These are phyloP conservation scores for Rhizoclosmatium sp. DNA, from an alignment of 192 early-diverging fungal genomes.

Conservation along the genomic window DNA sequence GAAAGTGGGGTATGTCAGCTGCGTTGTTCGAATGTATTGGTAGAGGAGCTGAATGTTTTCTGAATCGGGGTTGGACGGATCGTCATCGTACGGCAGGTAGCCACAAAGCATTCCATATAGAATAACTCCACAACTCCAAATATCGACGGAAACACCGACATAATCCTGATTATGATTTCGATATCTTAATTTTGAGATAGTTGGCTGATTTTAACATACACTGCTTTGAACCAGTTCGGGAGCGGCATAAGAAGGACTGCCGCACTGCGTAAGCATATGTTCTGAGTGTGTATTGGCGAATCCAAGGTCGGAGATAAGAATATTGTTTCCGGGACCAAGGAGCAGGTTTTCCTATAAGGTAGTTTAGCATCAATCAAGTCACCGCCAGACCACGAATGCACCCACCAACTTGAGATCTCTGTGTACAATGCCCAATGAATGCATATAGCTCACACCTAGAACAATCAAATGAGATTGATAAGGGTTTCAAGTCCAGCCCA, in stretches of 20 bases:
- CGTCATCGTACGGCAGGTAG: conserved; percentile 69
- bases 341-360: conserved; percentile 84
- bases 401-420: conserved; percentile 93
- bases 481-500: background rate
- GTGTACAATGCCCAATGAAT: conserved; percentile 92
- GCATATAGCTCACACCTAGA: conserved; percentile 87
- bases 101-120: conserved; percentile 72
- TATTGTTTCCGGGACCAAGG: conserved; percentile 83
- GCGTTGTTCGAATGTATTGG: conserved; percentile 65
- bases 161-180: conserved; percentile 67
- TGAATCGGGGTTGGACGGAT: conserved; percentile 63
- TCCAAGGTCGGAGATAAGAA: conserved; percentile 98
- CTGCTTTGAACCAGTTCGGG: conserved; percentile 98
- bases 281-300: conserved; percentile 80
- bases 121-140: conserved; percentile 99
- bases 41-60: conserved; percentile 68
- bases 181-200: background rate
- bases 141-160: conserved; percentile 94
- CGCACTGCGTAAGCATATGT: conserved; percentile 93
- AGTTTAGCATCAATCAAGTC: conserved; percentile 42
- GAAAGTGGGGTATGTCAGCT: conserved; percentile 58
- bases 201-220: conserved; percentile 39
- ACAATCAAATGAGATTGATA: background rate
- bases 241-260: conserved; percentile 98
- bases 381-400: background rate